phyloP scores from a whole-genome alignment of 805 yeast genomes.

The Spathaspora girioi region DNA sequence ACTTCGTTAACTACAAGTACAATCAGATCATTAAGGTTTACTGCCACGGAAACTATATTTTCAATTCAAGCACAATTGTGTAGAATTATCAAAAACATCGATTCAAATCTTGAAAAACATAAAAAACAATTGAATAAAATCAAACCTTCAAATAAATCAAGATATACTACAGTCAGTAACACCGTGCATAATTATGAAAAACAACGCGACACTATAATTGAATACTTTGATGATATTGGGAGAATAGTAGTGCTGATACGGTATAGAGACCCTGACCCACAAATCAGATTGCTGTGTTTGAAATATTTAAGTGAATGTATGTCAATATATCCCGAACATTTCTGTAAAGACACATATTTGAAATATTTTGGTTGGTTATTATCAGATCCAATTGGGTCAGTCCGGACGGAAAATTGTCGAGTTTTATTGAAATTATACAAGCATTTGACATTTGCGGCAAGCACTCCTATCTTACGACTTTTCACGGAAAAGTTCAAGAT shows the following conservation, averaged over 20 bases:
- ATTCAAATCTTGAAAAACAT: conserved; percentile 36
- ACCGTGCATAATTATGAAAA: conserved; percentile 31
- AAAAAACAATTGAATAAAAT: conserved; percentile 40
- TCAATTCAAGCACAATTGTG: conserved; percentile 61
- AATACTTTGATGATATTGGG: conserved; percentile 60
- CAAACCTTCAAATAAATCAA: conserved; percentile 30
- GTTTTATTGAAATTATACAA: conserved; percentile 49
- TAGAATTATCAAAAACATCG: conserved; percentile 36
- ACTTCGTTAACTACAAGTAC: conserved; percentile 66
- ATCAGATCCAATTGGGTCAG: conserved; percentile 62
- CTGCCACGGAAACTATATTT: conserved; percentile 58
- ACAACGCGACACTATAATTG: conserved; percentile 52
- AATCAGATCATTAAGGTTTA: conserved; percentile 66
- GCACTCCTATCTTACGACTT: conserved; percentile 66
- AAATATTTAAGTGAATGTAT: conserved; percentile 67
- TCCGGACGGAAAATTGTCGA: conserved; percentile 62
- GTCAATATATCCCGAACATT: conserved; percentile 63
- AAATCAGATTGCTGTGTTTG: conserved; percentile 69
- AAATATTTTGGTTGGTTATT: conserved; percentile 82
- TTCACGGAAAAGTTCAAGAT: conserved; percentile 72
- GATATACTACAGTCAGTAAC: conserved; percentile 43
- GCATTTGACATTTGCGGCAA: conserved; percentile 11
- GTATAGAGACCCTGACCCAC: conserved; percentile 74
- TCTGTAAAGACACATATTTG: conserved; percentile 64
- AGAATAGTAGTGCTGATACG: conserved; percentile 69